Percentiles rank a stretch among this genome's conserved stretches.
Evolutionary conservation across 305 asterid species (phyloP).

Genomic region (Fraxinus dipetala): DNA sequence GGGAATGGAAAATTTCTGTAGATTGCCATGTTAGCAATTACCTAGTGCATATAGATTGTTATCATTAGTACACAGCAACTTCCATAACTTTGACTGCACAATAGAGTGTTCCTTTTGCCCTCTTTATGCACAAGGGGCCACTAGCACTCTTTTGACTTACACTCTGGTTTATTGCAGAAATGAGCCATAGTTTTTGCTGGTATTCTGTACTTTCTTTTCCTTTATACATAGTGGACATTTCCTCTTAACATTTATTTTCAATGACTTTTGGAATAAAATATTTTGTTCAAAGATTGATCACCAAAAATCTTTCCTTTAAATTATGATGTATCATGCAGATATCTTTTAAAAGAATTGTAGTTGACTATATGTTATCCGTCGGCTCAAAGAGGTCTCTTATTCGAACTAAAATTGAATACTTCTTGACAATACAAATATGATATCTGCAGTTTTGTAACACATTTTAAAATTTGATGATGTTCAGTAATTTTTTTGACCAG

Average conservation of each 20-base stretch:
- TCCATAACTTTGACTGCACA: background rate
- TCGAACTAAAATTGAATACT: background rate
- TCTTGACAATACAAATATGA: background rate
- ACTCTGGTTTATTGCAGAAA: background rate
- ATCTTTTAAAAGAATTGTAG: background rate
- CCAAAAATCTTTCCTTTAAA: background rate
- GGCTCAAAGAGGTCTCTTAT: background rate
- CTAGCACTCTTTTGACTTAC: background rate
- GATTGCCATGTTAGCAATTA: background rate
- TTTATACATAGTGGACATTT: background rate
- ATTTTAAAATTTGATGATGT: background rate
- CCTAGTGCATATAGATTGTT: background rate
- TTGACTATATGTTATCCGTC: background rate
- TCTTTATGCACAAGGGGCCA: background rate
- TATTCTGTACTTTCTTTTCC: background rate
- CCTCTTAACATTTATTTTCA: background rate
- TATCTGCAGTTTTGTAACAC: background rate
- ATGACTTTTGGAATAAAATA: background rate
- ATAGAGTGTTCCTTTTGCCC: background rate
- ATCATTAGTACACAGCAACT: background rate
- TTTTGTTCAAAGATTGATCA: background rate
- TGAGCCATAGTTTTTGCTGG: background rate
- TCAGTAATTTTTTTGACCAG: background rate
- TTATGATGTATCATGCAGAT: background rate
- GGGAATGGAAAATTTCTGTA: background rate